Percentiles rank a stretch among this genome's conserved stretches.
Conservation (phyloP, 768 basidiomycete genomes). For the Mrakia hoshinonis region DNA sequence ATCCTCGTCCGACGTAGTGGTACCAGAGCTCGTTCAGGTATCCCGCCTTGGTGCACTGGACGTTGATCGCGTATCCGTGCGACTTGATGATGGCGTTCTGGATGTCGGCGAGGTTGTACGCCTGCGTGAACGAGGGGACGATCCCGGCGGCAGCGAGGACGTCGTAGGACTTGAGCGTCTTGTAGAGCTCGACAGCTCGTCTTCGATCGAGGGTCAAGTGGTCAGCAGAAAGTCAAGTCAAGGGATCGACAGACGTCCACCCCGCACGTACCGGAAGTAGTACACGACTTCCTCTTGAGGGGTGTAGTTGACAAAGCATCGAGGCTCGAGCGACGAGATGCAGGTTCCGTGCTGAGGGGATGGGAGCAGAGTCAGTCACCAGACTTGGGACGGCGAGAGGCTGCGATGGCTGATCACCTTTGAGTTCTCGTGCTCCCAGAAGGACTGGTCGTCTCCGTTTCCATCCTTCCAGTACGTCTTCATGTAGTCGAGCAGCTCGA, state of each 20-base stretch:
- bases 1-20: conserved; percentile 24
- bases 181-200: conserved; percentile 47
- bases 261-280: too few relatives aligned
- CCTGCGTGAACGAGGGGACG: conserved; percentile 53
- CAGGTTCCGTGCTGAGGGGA: conserved; percentile 32
- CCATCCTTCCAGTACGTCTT: conserved; percentile 35
- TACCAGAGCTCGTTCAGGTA: conserved; percentile 29
- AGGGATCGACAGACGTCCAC: too few relatives aligned
- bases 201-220: too few relatives aligned
- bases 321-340: conserved; percentile 35
- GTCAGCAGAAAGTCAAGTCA: too few relatives aligned
- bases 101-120: conserved; percentile 48
- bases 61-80: conserved; percentile 27
- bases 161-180: conserved; percentile 63
- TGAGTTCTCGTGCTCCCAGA: conserved; percentile 38
- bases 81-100: conserved; percentile 25
- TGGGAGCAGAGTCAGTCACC: not conserved
- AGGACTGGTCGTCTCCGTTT: conserved; percentile 34
- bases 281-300: conserved; percentile 34
- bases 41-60: conserved; percentile 24
- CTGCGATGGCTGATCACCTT: not conserved
- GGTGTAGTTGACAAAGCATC: conserved; percentile 33
- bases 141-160: conserved; percentile 68
- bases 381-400: not conserved
- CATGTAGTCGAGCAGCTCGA: conserved; percentile 35